Base-by-base conservation (phyloP, 164 flowering plant species). In the Euptelea pleiosperma region DNA sequence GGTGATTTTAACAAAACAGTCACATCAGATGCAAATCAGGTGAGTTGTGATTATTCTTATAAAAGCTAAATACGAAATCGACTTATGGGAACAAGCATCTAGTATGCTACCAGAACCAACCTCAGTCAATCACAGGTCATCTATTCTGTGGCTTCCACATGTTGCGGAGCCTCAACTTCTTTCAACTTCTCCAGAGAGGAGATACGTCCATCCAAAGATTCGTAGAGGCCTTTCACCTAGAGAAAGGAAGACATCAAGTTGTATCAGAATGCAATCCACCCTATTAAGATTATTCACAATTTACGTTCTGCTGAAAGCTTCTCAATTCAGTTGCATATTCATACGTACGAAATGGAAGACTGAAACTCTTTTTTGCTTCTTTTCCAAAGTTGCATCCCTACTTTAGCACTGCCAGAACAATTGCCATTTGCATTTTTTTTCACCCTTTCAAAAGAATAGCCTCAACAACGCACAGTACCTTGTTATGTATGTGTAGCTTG, bases 111-210 rank as follows among this genome's bases (percentile, higher is more conserved):
- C 62, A 35, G 36, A 35, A 37, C 10, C 16, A 53, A 54, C 54
- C 18, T 16, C 35, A 37, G 9, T 22, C 29, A 16, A 28, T 30
- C 36, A 42, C 19, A 5, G 21, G 52, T 34, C 55, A 48, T 53
- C 70, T 77, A 79, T 29, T 78, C 77, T n/a, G 85, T 22, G 34
- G 81, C 70, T 42, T 77, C 82, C 42, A 61, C 70, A 25, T 65
- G 77, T 59, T 71, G 46, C 30, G 71, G 47, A 65, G 61, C 67
- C 37, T 82, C 80, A 47, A 22, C 65, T 45, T 71, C 77, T 70
- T 81, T 78, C 62, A 73, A 64, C 34, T 72, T 79, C 64, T 86
- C 92, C 65, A 86, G 40, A 19, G 80, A 69, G 29, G 81, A 70
- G 47, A 86, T 71, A 10, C 89, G 80, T 33, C 61, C 69, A 30